Evolutionary conservation across 139 green algal genomes (phyloP).

Genomic region (Ulvella scutata): DNA sequence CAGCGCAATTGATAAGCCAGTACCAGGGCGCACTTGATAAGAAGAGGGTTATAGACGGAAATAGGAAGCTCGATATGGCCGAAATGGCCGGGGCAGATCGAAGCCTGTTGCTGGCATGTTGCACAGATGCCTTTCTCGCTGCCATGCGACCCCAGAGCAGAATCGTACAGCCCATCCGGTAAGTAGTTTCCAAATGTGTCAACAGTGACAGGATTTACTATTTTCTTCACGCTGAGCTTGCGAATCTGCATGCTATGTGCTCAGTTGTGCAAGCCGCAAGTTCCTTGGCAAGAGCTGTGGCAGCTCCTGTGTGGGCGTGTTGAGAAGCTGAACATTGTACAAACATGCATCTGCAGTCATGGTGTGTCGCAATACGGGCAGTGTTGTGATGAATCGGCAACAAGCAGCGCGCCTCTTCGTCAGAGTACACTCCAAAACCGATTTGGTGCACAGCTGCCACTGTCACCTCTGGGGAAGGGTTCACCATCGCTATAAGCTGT

Average conservation of each 20-base stretch:
- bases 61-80: conserved; percentile 91
- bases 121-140: conserved; percentile 26
- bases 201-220: conserved; percentile 65
- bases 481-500: too few species aligned
- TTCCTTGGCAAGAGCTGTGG: neutral
- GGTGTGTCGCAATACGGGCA: neutral
- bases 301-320: neutral
- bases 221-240: conserved; percentile 71
- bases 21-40: conserved; percentile 81
- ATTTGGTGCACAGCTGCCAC: conserved; percentile 50
- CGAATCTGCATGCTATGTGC: conserved; percentile 27
- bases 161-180: conserved; percentile 77
- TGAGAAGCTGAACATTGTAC: neutral
- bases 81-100: conserved; percentile 89
- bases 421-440: conserved; percentile 76
- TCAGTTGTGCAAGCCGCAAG: neutral
- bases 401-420: conserved; percentile 60
- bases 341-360: neutral
- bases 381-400: neutral
- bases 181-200: conserved; percentile 67
- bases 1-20: too few species aligned
- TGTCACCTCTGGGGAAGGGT: conserved; percentile 50
- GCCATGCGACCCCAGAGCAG: conserved; percentile 54
- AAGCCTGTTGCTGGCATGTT: conserved; percentile 62
- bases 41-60: conserved; percentile 92